Conservation (phyloP, 83 land plant genomes). For the Picea engelmannii region DNA sequence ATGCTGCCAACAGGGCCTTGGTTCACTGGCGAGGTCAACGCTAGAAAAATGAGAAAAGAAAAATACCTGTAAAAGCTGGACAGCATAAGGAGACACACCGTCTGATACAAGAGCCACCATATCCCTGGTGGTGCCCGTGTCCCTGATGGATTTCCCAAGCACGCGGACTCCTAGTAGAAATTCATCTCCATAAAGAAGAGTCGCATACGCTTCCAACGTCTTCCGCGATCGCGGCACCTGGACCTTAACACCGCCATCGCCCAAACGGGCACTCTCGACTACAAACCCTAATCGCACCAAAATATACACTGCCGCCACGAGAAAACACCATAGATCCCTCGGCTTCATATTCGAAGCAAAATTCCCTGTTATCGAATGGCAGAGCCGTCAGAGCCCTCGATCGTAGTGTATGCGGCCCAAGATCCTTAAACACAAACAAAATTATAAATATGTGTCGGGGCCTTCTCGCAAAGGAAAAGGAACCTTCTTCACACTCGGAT, state of each 20-base stretch:
- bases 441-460: too few relatives aligned
- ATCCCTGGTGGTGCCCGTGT: constrained; percentile 85
- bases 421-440: too few relatives aligned
- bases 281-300: background rate
- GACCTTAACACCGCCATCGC: background rate
- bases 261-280: background rate
- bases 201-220: constrained; percentile 75
- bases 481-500: too few relatives aligned
- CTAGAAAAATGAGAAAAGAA: background rate
- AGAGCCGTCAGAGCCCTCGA: background rate
- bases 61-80: constrained; percentile 67
- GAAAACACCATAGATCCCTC: background rate
- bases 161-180: constrained; percentile 95
- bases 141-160: constrained; percentile 89
- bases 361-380: background rate
- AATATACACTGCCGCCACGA: background rate
- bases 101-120: constrained; percentile 94
- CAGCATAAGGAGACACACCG: constrained; percentile 84
- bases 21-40: too few relatives aligned
- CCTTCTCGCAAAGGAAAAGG: too few relatives aligned
- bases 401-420: too few relatives aligned
- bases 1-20: too few relatives aligned
- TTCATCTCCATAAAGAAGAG: constrained; percentile 96
- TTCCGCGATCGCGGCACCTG: constrained; percentile 10
- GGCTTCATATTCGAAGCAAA: background rate